Evolutionary conservation across 2,329 filamentous ascomycete genomes (phyloP).

Genomic region (Colletotrichum simmondsii): DNA sequence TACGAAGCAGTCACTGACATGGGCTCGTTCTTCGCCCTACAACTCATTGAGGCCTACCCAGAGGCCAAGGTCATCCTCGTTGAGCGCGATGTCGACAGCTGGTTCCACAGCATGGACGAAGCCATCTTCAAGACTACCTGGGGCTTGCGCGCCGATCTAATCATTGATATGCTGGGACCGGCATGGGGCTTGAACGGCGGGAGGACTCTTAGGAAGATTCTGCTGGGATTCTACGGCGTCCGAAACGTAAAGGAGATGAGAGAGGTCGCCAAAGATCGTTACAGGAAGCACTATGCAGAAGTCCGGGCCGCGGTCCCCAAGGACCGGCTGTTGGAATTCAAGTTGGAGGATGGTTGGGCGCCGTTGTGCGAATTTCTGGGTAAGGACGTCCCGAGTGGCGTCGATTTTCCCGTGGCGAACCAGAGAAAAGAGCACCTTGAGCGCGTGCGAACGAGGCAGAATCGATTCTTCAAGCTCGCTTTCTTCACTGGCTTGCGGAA

Average conservation of each 20-base stretch:
- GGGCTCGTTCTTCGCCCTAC: conserved; percentile 39
- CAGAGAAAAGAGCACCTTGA: conserved; percentile 38
- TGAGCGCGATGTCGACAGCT: conserved; percentile 42
- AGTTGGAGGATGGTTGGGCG: conserved; percentile 52
- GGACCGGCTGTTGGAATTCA: conserved; percentile 50
- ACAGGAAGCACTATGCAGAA: conserved; percentile 48
- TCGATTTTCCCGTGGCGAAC: conserved; percentile 46
- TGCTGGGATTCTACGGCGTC: conserved; percentile 43
- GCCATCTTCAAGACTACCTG: conserved; percentile 41
- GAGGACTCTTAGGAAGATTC: conserved; percentile 37
- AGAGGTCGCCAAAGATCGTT: conserved; percentile 50
- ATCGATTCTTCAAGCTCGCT: conserved; percentile 17
- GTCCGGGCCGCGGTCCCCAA: conserved; percentile 46
- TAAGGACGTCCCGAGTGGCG: conserved; percentile 46
- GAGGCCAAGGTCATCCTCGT: conserved; percentile 46
- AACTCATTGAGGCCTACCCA: conserved; percentile 44
- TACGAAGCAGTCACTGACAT: conserved; percentile 44
- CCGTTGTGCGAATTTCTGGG: conserved; percentile 53
- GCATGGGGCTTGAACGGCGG: conserved; percentile 45
- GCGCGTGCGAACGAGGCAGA: conserved; percentile 20
- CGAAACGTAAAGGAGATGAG: conserved; percentile 42
- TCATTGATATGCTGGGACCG: conserved; percentile 40
- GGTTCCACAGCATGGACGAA: conserved; percentile 46
- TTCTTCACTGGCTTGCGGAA: background rate
- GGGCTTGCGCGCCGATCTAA: conserved; percentile 35